Conservation (phyloP, 2,329 filamentous ascomycete species). For the Xylaria sp. region DNA sequence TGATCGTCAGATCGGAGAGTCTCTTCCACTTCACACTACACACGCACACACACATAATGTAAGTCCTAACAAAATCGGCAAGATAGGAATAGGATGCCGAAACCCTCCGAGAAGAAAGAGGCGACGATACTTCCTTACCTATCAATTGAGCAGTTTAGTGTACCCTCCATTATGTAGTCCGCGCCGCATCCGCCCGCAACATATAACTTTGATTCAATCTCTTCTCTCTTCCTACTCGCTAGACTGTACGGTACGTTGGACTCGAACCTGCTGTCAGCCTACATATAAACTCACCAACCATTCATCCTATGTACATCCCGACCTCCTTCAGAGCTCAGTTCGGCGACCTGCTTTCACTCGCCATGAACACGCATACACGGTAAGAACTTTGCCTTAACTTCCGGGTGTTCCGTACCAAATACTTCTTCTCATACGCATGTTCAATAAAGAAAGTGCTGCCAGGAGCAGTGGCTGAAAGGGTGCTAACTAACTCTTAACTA, state of each 20-base stretch:
- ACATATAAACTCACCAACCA: not conserved
- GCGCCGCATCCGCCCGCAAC: not conserved
- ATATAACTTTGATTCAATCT: not conserved
- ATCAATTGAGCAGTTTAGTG: not conserved
- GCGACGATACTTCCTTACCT: not conserved
- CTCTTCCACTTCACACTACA: not conserved
- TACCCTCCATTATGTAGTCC: not conserved
- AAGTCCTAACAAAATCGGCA: not conserved
- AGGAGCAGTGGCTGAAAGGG: not conserved
- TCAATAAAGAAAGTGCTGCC: not conserved
- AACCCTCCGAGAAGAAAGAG: not conserved
- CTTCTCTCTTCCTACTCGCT: not conserved
- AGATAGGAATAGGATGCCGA: not conserved
- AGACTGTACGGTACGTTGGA: not conserved
- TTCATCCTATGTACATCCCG: not conserved
- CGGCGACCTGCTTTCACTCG: not conserved
- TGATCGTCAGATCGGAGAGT: not conserved
- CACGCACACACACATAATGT: no score
- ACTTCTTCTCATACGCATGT: not conserved
- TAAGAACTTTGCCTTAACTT: slow-evolving; percentile 12
- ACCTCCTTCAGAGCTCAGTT: not conserved
- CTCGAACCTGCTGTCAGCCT: slow-evolving; percentile 5
- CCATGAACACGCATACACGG: not conserved
- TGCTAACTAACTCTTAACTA: not conserved
- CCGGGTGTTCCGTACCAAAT: slow-evolving; percentile 18